Evolutionary conservation across 2,329 filamentous ascomycete genomes (phyloP), one percentile per base, ranked within the genome.

Genomic region (Hypoxylon sp.): DNA sequence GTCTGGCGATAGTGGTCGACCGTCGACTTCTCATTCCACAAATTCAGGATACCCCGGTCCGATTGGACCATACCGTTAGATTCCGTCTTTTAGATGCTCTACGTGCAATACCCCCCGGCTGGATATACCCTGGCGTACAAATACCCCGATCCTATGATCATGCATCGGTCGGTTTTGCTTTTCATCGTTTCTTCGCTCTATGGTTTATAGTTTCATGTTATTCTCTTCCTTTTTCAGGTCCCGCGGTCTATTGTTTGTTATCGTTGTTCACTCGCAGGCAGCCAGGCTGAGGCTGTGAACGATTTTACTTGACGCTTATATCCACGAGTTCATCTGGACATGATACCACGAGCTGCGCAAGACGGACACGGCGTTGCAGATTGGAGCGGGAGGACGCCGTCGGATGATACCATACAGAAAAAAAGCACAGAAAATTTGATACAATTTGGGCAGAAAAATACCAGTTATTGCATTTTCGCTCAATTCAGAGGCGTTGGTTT

Each of bases 11-110:
- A 96, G 93, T 85, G 94, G 94, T 80, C 92, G 94, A 80, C 94
- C 94, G 81, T 95, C 92, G 78, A 97, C 94, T 85, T 96, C 94
- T 85, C 92, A 97, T 91, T 97, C 94, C 87, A 92, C 92, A 80
- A 90, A 90, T 92, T 95, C 93, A 90, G 93, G 93, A 94, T 96
- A 96, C 92, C 92, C 94, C 87, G 93, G 90, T 86, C 92, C 92
- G 74, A 91, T 94, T 87, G 93, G 92, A 87, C 91, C 92, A 88
- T 94, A 92, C 86, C 93, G 93, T 92, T 95, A 91, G 90, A 89
- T 83, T 84, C 79, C 74, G 72, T 75, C 77, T 78, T 81, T 81
- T 82, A 81, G 81, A 82, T 80, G 76, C 80, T 81, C 80, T 84
- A 82, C 80, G 83, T 84, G 82, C 83, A 84, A 84, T 86, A 86